Evolutionary conservation across 768 basidiomycete genomes (phyloP), one percentile per base, ranked within the genome.

Genomic region (Pulveroboletus frians): DNA sequence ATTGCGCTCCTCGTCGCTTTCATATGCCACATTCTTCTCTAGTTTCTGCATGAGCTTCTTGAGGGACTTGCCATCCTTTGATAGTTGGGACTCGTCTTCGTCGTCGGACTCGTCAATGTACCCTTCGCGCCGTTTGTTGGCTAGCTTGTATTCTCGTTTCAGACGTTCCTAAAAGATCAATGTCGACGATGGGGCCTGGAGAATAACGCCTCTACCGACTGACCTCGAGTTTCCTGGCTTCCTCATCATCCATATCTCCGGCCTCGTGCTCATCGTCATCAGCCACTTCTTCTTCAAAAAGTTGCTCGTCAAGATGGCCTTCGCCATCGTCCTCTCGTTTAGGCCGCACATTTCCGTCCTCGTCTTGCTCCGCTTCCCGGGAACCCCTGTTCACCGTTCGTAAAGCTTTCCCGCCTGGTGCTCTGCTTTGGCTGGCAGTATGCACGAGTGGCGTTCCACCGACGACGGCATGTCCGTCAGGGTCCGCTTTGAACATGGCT

Each of bases 241-340:
- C 91, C 56, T 92, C 88, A 47, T 92, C 91, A 36, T 90, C 80
- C 47, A 80, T 78, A 47, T 87, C 85, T 11, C 80, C 76, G 14
- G 77, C 77, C 67, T 82, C 77, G 58, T 81, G 81, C 59, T 92
- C 91, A 30, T 93, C 91, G 51, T 93, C 91, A 58, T 93, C 91
- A 3, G 87, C 86, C 59, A 91, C 85, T 15, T 88, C 85, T 59
- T 85, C 88, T 59, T 92, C 89, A 55, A 80, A 92, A 7, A 84
- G 75, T 47, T 88, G 76, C 64, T 93, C 91, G 60, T 93, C 91
- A 51, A 87, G 60, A 59, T 88, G 88, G 6, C 88, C 89, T 54
- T 92, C 90, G 17, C 73, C 83, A 14, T 84, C 87, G 56, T 77
- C 72, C 59, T 86, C 84, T 52, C 72, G 76, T 62, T 78, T 76